These are phyloP conservation scores for Herpetomonas tarakana DNA, from an alignment of 208 protist species.

Conservation along the genomic window DNA sequence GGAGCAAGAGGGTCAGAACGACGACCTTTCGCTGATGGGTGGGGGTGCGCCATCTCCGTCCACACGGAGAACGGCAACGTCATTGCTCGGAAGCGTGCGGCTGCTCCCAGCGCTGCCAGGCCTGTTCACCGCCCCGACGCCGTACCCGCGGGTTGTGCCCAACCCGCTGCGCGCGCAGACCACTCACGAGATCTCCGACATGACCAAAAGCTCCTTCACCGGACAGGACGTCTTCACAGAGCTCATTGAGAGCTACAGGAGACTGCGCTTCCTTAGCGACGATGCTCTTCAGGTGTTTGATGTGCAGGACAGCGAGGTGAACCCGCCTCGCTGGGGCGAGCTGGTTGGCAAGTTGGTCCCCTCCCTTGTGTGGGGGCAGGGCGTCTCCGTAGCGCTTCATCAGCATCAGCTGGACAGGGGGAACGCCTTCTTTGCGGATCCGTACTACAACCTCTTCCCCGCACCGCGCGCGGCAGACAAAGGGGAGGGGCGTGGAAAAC, in stretches of 20 bases:
- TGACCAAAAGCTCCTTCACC: slow-evolving; percentile 47
- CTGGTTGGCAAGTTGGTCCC: neutral
- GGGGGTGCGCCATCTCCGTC: slow-evolving; percentile 1
- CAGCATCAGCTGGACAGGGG: neutral
- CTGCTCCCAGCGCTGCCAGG: slow-evolving; percentile 39
- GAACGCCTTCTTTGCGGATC: slow-evolving; percentile 37
- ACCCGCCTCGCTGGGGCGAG: slow-evolving; percentile 3
- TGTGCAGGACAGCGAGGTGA: neutral
- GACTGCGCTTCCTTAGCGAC: slow-evolving; percentile 33
- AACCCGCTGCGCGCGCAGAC: slow-evolving; percentile 43
- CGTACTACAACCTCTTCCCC: slow-evolving; percentile 33
- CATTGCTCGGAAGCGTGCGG: slow-evolving; percentile 14
- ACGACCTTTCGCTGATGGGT: neutral
- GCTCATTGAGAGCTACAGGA: slow-evolving; percentile 39
- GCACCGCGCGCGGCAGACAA: slow-evolving; percentile 1
- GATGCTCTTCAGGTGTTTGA: slow-evolving; percentile 13
- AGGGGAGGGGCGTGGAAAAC: too few relatives aligned
- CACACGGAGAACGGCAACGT: too few relatives aligned
- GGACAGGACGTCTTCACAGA: slow-evolving; percentile 43
- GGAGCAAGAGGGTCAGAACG: neutral
- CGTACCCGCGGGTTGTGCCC: slow-evolving; percentile 19
- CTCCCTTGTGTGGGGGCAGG: neutral
- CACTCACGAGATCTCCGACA: slow-evolving; percentile 20
- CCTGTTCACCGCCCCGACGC: slow-evolving; percentile 22
- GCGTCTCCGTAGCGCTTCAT: too few relatives aligned